Conservation (phyloP, 108 stramenopile species). For the Nitzschia sp. region DNA sequence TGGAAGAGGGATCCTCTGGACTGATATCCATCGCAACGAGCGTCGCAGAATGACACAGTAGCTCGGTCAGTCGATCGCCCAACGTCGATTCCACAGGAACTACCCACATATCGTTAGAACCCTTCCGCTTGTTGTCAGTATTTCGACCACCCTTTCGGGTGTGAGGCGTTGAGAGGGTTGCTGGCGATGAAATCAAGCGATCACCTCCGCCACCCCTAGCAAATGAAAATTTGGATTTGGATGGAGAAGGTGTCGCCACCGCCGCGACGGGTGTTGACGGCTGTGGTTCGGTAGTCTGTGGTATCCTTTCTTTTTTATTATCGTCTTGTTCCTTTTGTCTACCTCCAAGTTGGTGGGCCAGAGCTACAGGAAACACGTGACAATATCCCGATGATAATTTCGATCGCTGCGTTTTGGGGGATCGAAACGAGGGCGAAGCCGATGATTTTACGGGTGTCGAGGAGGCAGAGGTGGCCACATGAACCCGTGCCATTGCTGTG, state of each 20-base stretch:
- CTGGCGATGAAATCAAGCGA: constrained; percentile 37
- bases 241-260: constrained; percentile 29
- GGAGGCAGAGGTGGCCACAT: not conserved
- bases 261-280: constrained; percentile 6
- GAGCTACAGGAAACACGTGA: constrained; percentile 21
- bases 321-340: too few species aligned
- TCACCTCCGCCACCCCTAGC: constrained; percentile 60
- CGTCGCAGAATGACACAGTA: constrained; percentile 23
- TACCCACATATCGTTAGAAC: constrained; percentile 11
- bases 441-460: constrained; percentile 4
- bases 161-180: not conserved
- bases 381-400: constrained; percentile 28
- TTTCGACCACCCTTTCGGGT: not conserved
- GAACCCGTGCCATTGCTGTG: constrained; percentile 3
- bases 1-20: not conserved
- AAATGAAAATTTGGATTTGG: constrained; percentile 61
- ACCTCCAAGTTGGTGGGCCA: constrained; percentile 19
- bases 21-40: not conserved
- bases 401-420: not conserved
- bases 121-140: too few species aligned
- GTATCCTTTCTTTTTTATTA: too few species aligned
- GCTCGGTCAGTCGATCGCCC: constrained; percentile 12
- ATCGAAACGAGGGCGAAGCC: not conserved
- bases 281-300: too few species aligned
- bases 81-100: constrained; percentile 31